Base-by-base conservation (phyloP, 306 rosid species). In the Vigna trinervia region DNA sequence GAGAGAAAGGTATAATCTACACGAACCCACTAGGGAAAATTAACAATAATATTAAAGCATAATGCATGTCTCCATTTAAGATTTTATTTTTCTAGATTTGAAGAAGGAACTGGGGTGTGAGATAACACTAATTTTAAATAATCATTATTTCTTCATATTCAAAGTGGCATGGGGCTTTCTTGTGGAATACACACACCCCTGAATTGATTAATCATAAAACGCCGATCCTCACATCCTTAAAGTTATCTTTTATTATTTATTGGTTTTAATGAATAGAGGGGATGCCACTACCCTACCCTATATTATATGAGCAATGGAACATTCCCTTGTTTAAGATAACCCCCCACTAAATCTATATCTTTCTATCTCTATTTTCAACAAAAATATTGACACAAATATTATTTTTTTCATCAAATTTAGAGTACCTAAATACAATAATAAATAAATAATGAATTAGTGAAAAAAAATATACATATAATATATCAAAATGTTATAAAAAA, bases 101-200 rank as follows among this genome's bases (percentile, higher is more conserved):
- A 26, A 38, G 41, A 26, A 38, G 41, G 62, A 38, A 60, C 71
- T 50, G 45, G n/a, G 6, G 7, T 4, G 7, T 4, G 14, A 52
- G 39, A 59, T 66, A n/a, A 53, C 26, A 46, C 69, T 17, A 10
- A 3, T 11, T 48, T 22, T 10, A 28, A n/a, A 12, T 22, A 20
- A 17, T 8, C 13, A 7, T 30, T 30, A 7, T 30, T 30, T 5
- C 26, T 45, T 13, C 56, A 62, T 82, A 43, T 65, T 76, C 41
- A 64, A 72, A 71, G 62, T 36, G 56, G 70, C 71, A 3, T 77
- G 82, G 74, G 83, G 80, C 61, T 73, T 77, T 73, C 79, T 63
- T 78, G 86, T 78, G 85, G 58, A 70, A 64, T 78, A 67, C 84
- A 81, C 76, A 71, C 73, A 77, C 56, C 47, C 14, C 15, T 76